Conservation (phyloP, 768 basidiomycete genomes). For the Phlebiopsis gigantea region DNA sequence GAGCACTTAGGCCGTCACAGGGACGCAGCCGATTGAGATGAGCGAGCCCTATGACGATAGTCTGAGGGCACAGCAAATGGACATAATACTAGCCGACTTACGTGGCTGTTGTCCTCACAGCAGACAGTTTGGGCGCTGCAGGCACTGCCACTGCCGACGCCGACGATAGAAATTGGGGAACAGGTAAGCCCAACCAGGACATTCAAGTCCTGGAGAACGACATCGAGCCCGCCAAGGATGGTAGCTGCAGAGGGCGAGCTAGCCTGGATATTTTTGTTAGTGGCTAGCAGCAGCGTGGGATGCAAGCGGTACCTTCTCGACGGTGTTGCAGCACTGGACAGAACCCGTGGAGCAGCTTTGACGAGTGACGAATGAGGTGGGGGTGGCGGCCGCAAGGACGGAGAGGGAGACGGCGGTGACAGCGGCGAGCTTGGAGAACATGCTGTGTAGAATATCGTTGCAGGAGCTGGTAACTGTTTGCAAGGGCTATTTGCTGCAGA, state of each 20-base stretch:
- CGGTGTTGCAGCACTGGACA: slow-evolving; percentile 11
- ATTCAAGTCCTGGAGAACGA: slow-evolving; percentile 11
- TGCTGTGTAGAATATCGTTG: neutral
- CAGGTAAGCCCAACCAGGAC: slow-evolving; percentile 14
- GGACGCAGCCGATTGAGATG: slow-evolving; percentile 16
- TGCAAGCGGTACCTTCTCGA: neutral
- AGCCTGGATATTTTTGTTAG: slow-evolving; percentile 4
- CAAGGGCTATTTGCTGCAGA: slow-evolving; percentile 1
- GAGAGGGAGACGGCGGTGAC: slow-evolving; percentile 5
- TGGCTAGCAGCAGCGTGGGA: neutral
- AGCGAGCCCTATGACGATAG: slow-evolving; percentile 4
- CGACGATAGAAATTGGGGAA: slow-evolving; percentile 13
- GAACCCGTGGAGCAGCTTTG: slow-evolving; percentile 7
- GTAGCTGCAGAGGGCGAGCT: neutral
- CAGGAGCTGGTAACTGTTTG: neutral
- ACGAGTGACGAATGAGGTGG: neutral
- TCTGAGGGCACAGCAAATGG: neutral
- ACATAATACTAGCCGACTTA: neutral
- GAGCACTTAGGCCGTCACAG: slow-evolving; percentile 2
- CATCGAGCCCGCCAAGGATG: slow-evolving; percentile 4
- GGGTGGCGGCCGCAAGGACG: slow-evolving; percentile 12
- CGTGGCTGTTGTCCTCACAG: slow-evolving; percentile 16
- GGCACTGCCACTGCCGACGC: slow-evolving; percentile 12
- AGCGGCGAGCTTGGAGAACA: slow-evolving; percentile 15
- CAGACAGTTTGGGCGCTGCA: slow-evolving; percentile 14